phyloP scores from a whole-genome alignment of 2,329 filamentous ascomycete genomes.

The Myriosclerotinia curreyana region DNA sequence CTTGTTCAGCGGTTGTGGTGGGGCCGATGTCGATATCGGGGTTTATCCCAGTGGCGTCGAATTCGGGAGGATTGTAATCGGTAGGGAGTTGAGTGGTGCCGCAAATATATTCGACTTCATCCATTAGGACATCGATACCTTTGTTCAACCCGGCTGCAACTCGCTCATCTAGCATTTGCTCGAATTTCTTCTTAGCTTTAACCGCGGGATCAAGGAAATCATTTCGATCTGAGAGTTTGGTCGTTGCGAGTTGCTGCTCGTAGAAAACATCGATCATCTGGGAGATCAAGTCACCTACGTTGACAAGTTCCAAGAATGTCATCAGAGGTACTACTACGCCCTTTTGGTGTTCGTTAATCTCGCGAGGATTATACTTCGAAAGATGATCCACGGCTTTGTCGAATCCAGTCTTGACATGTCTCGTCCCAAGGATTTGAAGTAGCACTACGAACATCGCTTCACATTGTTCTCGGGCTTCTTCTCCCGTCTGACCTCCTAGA shows the following conservation, averaged over 20 bases:
- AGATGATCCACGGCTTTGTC: conserved; percentile 89
- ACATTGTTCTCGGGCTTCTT: conserved; percentile 84
- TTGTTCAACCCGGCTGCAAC: conserved; percentile 95
- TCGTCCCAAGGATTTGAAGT: conserved; percentile 77
- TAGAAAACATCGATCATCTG: conserved; percentile 99
- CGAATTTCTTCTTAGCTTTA: conserved; percentile 96
- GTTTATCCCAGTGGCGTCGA: conserved; percentile 37
- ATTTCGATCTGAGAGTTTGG: conserved; percentile 82
- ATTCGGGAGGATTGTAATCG: conserved; percentile 74
- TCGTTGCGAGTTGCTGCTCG: conserved; percentile 83
- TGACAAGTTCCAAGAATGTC: conserved; percentile 94
- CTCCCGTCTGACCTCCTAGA: conserved; percentile 75
- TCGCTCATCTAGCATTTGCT: conserved; percentile 96
- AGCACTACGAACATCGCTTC: conserved; percentile 82
- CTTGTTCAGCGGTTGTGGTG: conserved; percentile 71
- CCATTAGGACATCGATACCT: conserved; percentile 97
- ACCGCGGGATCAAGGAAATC: conserved; percentile 91
- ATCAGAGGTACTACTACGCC: conserved; percentile 90
- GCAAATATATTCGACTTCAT: conserved; percentile 93
- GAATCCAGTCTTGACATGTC: conserved; percentile 90
- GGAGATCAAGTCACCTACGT: conserved; percentile 94
- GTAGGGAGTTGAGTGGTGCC: conserved; percentile 81
- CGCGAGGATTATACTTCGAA: conserved; percentile 84
- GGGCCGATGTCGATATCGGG: conserved; percentile 61
- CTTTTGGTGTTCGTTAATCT: conserved; percentile 65